Base-by-base conservation (phyloP, 2,329 filamentous ascomycete genomes). In the Cyclaneusma minus region DNA sequence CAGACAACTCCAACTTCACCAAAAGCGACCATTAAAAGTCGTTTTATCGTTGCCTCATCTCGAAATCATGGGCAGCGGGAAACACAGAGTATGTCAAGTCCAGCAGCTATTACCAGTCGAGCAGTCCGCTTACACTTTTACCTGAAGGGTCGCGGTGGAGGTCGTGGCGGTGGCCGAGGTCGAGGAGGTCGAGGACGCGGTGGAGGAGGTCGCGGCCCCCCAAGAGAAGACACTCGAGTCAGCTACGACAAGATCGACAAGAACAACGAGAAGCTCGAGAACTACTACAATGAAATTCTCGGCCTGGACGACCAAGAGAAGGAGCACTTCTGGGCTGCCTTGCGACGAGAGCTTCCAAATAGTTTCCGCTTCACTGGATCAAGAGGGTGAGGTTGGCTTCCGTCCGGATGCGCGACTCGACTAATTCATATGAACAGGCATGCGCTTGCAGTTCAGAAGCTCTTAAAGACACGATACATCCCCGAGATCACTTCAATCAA, bases 331-430 rank as follows among this genome's bases (percentile, higher is more conserved):
- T 98, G 89, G 89, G 65, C 68, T 19, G 70, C 79, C 1, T 60
- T 95, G 49, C 70, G 73, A 44, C 70, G 76, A 36, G 85, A 95
- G 48, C 60, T 98, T 26, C 89, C 89, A 29, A 95, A 94, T 58
- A 94, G 85, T 54, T 98, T 95, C 60, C 74, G 89, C 34, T 98
- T 98, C 56, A 91, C 84, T 33, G 89, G 89, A 19, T 94, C 84
- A 24, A 91, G 87, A 63, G 81, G 82, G 76, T 82, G 16, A 15
- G n/a, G 14, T 11, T n/a, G 10, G 7, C 14, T n/a, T 13, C 10
- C 17, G 24, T 19, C n/a, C n/a, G n/a, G n/a, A 23, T 17, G 27
- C 21, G 22, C 16, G 13, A 25, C 25, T 7, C 15, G 17, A 11
- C 10, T 5, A 27, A n/a, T n/a, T 31, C 32, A 29, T 21, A 11